These are phyloP conservation scores for Echium plantagineum DNA, from an alignment of 257 asterid species.

Conservation along the genomic window DNA sequence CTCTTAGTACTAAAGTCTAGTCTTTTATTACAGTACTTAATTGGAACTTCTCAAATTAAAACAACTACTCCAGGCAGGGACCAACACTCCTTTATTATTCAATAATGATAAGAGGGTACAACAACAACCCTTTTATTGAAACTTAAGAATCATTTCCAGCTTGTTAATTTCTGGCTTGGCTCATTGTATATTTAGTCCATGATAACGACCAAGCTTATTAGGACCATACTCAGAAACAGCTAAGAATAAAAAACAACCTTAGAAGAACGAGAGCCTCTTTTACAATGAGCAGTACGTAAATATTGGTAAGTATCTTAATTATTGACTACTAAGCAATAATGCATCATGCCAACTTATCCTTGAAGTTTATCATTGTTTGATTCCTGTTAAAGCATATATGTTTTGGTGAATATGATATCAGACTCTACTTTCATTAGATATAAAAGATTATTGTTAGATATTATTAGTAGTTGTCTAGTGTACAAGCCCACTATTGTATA, in stretches of 20 bases:
- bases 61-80: slow-evolving; percentile 12
- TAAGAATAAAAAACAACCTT: not conserved
- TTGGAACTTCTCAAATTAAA: slow-evolving; percentile 1
- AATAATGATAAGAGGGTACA: slow-evolving; percentile 9
- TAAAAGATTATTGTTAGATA: too few relatives aligned
- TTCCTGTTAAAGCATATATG: too few relatives aligned
- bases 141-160: slow-evolving; percentile 22
- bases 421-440: too few relatives aligned
- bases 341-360: not conserved
- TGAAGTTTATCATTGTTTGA: too few relatives aligned
- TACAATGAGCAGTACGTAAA: not conserved
- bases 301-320: not conserved
- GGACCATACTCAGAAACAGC: slow-evolving; percentile 16
- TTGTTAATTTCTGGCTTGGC: slow-evolving; percentile 1
- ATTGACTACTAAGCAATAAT: not conserved
- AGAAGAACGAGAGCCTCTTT: not conserved
- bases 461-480: too few relatives aligned
- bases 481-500: too few relatives aligned
- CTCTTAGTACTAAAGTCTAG: too few relatives aligned
- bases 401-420: too few relatives aligned
- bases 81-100: slow-evolving; percentile 24
- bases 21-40: too few relatives aligned
- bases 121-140: slow-evolving; percentile 26
- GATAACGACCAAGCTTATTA: slow-evolving; percentile 6
- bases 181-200: slow-evolving; percentile 1